Evolutionary conservation across 2,329 filamentous ascomycete species (phyloP).

Genomic region (Diaporthe citri): DNA sequence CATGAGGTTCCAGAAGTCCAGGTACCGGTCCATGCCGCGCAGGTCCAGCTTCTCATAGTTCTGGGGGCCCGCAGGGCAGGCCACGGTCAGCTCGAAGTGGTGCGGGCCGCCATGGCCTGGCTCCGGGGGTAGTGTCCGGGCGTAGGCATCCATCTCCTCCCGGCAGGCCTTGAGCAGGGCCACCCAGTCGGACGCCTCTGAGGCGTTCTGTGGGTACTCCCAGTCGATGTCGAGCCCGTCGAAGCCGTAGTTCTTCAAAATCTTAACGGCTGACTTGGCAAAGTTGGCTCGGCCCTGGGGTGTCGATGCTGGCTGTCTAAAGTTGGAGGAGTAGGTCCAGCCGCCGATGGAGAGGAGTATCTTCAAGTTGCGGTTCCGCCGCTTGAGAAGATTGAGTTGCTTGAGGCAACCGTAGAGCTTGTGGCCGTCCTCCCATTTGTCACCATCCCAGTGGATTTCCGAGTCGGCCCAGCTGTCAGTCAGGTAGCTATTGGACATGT

Average conservation of each 20-base stretch:
- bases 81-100: constrained; percentile 75
- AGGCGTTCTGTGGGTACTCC: constrained; percentile 71
- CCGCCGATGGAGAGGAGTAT: constrained; percentile 89
- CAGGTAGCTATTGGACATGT: constrained; percentile 51
- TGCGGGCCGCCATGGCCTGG: constrained; percentile 46
- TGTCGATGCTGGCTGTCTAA: constrained; percentile 80
- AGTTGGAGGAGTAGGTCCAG: constrained; percentile 92
- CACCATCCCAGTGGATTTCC: constrained; percentile 80
- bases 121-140: constrained; percentile 53
- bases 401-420: constrained; percentile 93
- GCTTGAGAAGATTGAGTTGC: constrained; percentile 88
- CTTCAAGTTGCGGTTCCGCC: constrained; percentile 84
- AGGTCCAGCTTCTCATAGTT: constrained; percentile 75
- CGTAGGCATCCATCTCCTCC: constrained; percentile 69
- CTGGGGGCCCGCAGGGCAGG: constrained; percentile 71
- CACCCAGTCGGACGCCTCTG: constrained; percentile 70
- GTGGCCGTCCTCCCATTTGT: constrained; percentile 80
- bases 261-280: constrained; percentile 77
- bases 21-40: constrained; percentile 71
- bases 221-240: constrained; percentile 78
- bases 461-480: constrained; percentile 75
- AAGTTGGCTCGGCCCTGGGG: constrained; percentile 77
- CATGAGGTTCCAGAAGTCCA: constrained; percentile 88
- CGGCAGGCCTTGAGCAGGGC: constrained; percentile 70
- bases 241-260: constrained; percentile 86